Evolutionary conservation across 495 filamentous ascomycete genomes (phyloP).

Genomic region (Penicillium simplicissimum): DNA sequence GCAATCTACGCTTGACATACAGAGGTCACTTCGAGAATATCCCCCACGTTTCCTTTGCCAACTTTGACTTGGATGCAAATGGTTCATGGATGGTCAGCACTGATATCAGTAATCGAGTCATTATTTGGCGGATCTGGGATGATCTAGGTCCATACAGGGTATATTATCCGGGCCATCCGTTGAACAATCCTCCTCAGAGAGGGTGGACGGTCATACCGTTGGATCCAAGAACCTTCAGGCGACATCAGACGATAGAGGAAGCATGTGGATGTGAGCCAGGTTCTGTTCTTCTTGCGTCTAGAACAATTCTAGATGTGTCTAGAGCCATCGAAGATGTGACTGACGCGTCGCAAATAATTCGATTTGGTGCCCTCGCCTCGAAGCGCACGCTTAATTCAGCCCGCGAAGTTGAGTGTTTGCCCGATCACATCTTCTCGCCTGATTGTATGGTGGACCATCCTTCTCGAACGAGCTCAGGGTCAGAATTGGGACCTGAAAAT

Average conservation of each 20-base stretch:
- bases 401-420: slow-evolving; percentile 2
- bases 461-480: not conserved
- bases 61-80: slow-evolving; percentile 59
- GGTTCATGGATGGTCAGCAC: slow-evolving; percentile 73
- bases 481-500: not conserved
- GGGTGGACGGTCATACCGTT: slow-evolving; percentile 55
- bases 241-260: slow-evolving; percentile 32
- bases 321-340: slow-evolving; percentile 24
- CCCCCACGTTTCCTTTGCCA: slow-evolving; percentile 73
- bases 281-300: slow-evolving; percentile 15
- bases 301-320: slow-evolving; percentile 35
- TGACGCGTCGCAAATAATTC: slow-evolving; percentile 28
- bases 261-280: slow-evolving; percentile 48
- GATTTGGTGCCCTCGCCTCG: not conserved
- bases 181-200: slow-evolving; percentile 19
- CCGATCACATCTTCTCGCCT: slow-evolving; percentile 34
- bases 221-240: slow-evolving; percentile 49
- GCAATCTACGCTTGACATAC: slow-evolving; percentile 45
- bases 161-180: slow-evolving; percentile 31
- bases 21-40: slow-evolving; percentile 64
- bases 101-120: slow-evolving; percentile 66
- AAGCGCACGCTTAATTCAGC: not conserved
- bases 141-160: slow-evolving; percentile 29
- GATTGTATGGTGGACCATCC: slow-evolving; percentile 26
- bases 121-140: slow-evolving; percentile 68